Evolutionary conservation across 1,139 yeast species (phyloP), one percentile per base, ranked within the genome.

Genomic region (Sugiyamaella japonica): DNA sequence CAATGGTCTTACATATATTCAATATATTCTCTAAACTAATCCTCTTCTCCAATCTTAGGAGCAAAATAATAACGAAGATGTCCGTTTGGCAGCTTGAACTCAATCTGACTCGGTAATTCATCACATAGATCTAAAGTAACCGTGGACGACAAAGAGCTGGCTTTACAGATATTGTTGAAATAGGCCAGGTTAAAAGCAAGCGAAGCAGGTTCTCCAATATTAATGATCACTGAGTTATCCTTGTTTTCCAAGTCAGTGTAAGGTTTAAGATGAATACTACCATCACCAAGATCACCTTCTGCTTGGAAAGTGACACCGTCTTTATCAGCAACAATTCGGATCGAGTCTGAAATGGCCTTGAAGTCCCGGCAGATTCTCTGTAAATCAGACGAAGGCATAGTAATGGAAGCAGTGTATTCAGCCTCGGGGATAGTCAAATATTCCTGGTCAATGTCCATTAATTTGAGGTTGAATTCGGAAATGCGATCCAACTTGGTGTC

Each of bases 371-470:
- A 89, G 64, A 89, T 85, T 72, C 91, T 89, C 68, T 95, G 84
- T 73, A 93, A 89, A 66, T 93, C 98, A 34, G 80, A 64, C 37
- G 97, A 79, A 57, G 98, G 97, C 89, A 93, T 82, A 59, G 87
- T 84, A 64, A 93, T 80, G 60, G 88, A 85, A 50, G 95, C 84
- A 68, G 89, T 95, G 72, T 88, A 88, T 61, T 89, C 96, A 83
- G 90, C 85, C 65, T 90, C 98, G 65, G 95, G 99, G 70, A 93
- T 89, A 66, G 89, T 86, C 68, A 93, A 82, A 75, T 89, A 89
- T 69, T 93, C 98, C 60, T 96, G 89, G 70, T 93, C 99, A 65
- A 93, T 89, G 69, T 93, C 96, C 97, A 93, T 90, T 70, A 93
- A 81, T 72, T 91, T 90, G 70, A 95, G 80, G 56, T 88, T 82